Conservation (phyloP, 257 asterid genomes). For the Orobanche coerulescens region DNA sequence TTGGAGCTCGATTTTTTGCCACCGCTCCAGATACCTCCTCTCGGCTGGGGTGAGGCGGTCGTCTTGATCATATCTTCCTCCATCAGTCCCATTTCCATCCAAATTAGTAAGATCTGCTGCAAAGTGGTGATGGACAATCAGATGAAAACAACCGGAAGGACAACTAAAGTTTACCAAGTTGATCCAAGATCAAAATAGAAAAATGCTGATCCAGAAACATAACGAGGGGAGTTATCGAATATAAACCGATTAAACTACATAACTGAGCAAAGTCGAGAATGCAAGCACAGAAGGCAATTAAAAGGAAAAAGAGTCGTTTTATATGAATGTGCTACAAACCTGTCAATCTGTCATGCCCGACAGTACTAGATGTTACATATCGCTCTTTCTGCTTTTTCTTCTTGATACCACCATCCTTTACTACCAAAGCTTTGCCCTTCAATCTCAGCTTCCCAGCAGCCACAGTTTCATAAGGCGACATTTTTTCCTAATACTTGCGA, state of each 20-base stretch:
- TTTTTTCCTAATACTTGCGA: too few species aligned
- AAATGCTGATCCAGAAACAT: background rate
- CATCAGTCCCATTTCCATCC: constrained; percentile 3
- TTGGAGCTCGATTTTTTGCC: constrained; percentile 33
- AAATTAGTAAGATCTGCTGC: background rate
- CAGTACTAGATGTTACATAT: constrained; percentile 9
- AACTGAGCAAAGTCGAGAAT: background rate
- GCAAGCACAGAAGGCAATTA: background rate
- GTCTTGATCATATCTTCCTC: constrained; percentile 10
- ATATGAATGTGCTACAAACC: constrained; percentile 20
- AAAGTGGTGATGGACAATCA: too few species aligned
- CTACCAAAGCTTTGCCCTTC: constrained; percentile 41
- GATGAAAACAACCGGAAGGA: too few species aligned
- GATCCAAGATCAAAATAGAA: too few species aligned
- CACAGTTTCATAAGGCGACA: constrained; percentile 39
- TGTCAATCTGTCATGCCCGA: constrained; percentile 19
- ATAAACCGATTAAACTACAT: background rate
- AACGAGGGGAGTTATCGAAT: background rate
- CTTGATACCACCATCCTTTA: constrained; percentile 25
- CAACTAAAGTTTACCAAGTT: too few species aligned
- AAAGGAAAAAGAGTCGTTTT: background rate
- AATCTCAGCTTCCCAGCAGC: constrained; percentile 38
- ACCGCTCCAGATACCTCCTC: constrained; percentile 35
- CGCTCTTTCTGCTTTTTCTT: constrained; percentile 33
- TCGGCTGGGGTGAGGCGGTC: constrained; percentile 43